phyloP scores from a whole-genome alignment of 371 early-diverging fungal species.

The Rhizopus microsporus region DNA sequence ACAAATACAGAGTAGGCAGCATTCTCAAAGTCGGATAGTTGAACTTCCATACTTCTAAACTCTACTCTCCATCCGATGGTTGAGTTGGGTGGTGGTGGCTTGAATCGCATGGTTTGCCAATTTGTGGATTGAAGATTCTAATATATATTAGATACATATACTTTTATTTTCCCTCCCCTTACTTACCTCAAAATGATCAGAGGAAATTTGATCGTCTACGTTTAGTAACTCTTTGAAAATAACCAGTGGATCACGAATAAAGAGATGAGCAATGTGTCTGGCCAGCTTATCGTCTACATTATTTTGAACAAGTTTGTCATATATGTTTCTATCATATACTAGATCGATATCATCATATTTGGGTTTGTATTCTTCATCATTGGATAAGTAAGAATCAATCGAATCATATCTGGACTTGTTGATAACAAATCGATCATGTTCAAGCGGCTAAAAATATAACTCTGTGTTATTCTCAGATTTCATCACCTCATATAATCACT shows the following conservation, averaged over 20 bases:
- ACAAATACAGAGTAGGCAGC: conserved; percentile 96
- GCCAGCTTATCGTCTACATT: conserved; percentile 92
- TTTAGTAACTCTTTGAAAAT: conserved; percentile 89
- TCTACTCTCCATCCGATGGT: conserved; percentile 99
- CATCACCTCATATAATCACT: not conserved
- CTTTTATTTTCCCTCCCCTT: not conserved
- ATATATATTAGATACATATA: not conserved
- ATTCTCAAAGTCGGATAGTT: conserved; percentile 98
- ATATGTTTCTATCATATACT: conserved; percentile 82
- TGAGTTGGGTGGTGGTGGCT: conserved; percentile 90
- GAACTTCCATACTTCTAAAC: conserved; percentile 98
- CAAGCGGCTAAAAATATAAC: conserved; percentile 62
- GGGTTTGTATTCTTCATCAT: conserved; percentile 71
- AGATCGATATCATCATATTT: conserved; percentile 95
- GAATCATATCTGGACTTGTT: conserved; percentile 98
- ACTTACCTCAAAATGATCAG: conserved; percentile 94
- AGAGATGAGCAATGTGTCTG: conserved; percentile 94
- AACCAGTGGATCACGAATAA: conserved; percentile 98
- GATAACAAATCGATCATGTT: conserved; percentile 74
- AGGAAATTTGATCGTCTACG: conserved; percentile 78
- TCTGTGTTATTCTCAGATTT: not conserved
- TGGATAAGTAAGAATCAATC: conserved; percentile 90
- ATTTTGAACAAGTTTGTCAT: conserved; percentile 65
- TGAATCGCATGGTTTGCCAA: conserved; percentile 99
- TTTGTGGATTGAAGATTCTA: conserved; percentile 98